A percentile compares a stretch with the other conserved stretches of the same genome.
Evolutionary conservation across 192 early-diverging fungal species (phyloP).

Genomic region (Backusella sp.): DNA sequence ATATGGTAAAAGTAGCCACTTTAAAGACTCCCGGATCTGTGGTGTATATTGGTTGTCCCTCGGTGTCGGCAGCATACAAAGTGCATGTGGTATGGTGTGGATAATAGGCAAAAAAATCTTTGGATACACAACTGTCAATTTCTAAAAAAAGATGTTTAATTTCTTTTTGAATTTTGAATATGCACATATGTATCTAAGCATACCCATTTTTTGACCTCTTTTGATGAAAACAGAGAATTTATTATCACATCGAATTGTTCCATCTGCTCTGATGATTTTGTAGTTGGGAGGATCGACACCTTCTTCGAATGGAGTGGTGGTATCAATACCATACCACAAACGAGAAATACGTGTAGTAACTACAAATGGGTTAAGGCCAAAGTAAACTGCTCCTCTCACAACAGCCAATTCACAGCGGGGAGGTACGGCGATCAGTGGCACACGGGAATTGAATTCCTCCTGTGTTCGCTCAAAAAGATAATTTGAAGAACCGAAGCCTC

Average conservation of each 20-base stretch:
- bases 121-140: slow-evolving; percentile 39
- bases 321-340: slow-evolving; percentile 53
- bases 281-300: slow-evolving; percentile 48
- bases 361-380: slow-evolving; percentile 50
- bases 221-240: slow-evolving; percentile 48
- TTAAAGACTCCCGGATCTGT: slow-evolving; percentile 38
- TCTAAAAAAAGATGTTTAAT: slow-evolving; percentile 17
- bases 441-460: slow-evolving; percentile 45
- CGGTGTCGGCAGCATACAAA: slow-evolving; percentile 38
- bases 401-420: slow-evolving; percentile 54
- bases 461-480: slow-evolving; percentile 52
- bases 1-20: slow-evolving; percentile 41
- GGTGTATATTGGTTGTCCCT: slow-evolving; percentile 37
- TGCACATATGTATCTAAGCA: not conserved
- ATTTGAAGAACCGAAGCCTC: slow-evolving; percentile 55
- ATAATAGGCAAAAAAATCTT: slow-evolving; percentile 43
- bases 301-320: slow-evolving; percentile 50
- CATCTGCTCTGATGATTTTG: slow-evolving; percentile 47
- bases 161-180: not conserved
- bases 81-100: slow-evolving; percentile 45
- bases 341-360: slow-evolving; percentile 52
- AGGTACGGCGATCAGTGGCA: slow-evolving; percentile 52
- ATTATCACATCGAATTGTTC: slow-evolving; percentile 46
- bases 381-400: slow-evolving; percentile 54
- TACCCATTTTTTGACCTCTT: slow-evolving; percentile 35